Conservation (phyloP, 2,329 filamentous ascomycete genomes). For the Ceratocystis albifundus region DNA sequence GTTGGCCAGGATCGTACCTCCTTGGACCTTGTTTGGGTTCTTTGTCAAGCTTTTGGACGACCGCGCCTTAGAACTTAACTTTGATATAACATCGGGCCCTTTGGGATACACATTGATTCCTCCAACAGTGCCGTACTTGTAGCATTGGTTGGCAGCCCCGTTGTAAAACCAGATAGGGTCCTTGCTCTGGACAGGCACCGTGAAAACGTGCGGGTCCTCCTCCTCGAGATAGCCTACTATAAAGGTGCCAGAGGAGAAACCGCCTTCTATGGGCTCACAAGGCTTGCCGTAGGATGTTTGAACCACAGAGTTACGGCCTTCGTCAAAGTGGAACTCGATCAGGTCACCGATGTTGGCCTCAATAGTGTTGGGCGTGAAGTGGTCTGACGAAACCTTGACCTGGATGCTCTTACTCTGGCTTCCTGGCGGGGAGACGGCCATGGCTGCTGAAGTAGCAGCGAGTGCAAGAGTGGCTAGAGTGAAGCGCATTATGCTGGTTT, state of each 20-base stretch:
- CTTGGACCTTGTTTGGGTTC: too few relatives aligned
- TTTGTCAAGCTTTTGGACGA: too few relatives aligned
- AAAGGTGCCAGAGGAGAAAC: slow-evolving; percentile 5
- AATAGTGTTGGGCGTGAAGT: neutral
- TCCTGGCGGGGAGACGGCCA: neutral
- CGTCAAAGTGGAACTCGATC: slow-evolving; percentile 45
- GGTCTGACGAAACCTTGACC: neutral
- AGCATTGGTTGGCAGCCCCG: slow-evolving; percentile 30
- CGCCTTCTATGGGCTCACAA: slow-evolving; percentile 33
- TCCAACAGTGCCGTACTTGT: slow-evolving; percentile 40
- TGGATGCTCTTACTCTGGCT: neutral
- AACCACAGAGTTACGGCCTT: slow-evolving; percentile 39
- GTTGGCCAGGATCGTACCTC: too few relatives aligned
- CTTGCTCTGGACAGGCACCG: slow-evolving; percentile 29
- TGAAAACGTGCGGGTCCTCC: neutral
- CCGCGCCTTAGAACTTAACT: too few relatives aligned
- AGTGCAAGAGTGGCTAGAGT: neutral
- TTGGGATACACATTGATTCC: slow-evolving; percentile 33
- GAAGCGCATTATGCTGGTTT: neutral
- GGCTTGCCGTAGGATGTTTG: slow-evolving; percentile 35
- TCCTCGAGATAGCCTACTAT: neutral
- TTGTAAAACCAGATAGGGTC: slow-evolving; percentile 56
- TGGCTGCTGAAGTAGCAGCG: neutral
- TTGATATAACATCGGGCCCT: too few relatives aligned
- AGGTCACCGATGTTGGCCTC: slow-evolving; percentile 40